Percentiles rank a stretch among this genome's conserved stretches.
Conservation (phyloP, 176 grass and related monocot genomes). For the Dendrocalamus sinicus region DNA sequence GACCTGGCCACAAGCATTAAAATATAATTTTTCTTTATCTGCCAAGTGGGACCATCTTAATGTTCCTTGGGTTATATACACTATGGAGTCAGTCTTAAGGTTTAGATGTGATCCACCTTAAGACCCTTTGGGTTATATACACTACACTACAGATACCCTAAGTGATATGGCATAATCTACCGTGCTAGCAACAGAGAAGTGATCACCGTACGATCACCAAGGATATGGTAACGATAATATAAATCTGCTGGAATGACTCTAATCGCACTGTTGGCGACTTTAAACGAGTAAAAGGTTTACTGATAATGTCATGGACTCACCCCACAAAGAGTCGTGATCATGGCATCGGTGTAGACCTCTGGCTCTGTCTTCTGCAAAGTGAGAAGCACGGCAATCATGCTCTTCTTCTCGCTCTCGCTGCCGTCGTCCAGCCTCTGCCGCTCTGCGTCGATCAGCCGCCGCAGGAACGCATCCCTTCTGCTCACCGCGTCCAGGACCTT, state of each 20-base stretch:
- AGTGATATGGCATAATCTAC: no score
- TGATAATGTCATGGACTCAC: slow-evolving; percentile 20
- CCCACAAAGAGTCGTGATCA: slow-evolving; percentile 51
- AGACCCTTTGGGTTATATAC: no score
- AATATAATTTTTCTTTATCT: no score
- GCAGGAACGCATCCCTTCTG: slow-evolving; percentile 55
- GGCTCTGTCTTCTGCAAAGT: slow-evolving; percentile 59
- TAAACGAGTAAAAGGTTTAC: neutral
- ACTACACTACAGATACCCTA: no score
- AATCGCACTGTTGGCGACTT: neutral
- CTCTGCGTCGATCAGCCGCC: slow-evolving; percentile 57
- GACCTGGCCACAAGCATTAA: no score
- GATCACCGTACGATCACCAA: no score
- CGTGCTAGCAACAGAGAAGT: no score
- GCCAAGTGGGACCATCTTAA: no score
- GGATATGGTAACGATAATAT: no score
- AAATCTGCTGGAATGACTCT: neutral
- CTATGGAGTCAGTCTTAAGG: no score
- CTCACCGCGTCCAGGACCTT: slow-evolving; percentile 40
- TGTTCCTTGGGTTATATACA: no score
- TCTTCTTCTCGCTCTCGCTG: slow-evolving; percentile 48
- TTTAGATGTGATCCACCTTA: no score
- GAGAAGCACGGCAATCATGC: slow-evolving; percentile 64
- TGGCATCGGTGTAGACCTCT: slow-evolving; percentile 62
- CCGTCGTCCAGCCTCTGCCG: slow-evolving; percentile 19